These are phyloP conservation scores for Suillus spraguei DNA, from an alignment of 768 basidiomycete genomes.

Conservation along the genomic window DNA sequence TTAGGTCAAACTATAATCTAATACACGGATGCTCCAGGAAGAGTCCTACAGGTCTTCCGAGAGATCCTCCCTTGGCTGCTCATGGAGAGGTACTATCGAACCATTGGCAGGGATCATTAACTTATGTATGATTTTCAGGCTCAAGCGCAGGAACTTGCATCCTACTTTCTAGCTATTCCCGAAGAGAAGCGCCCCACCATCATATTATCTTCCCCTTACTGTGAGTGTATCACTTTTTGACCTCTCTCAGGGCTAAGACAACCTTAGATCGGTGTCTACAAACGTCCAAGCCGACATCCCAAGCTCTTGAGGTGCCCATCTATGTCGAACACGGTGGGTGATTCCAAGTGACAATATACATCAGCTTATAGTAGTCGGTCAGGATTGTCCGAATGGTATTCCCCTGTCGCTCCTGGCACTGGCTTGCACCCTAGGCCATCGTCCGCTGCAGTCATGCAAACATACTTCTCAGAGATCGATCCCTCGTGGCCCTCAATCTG, in stretches of 20 bases:
- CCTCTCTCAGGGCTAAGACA: not conserved
- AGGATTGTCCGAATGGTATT: constrained; percentile 83
- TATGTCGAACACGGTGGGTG: constrained; percentile 74
- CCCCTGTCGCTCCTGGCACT: constrained; percentile 63
- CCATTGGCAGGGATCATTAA: not conserved
- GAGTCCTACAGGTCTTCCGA: constrained; percentile 64
- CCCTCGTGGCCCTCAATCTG: constrained; percentile 64
- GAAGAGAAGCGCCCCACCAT: constrained; percentile 69
- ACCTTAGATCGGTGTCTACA: constrained; percentile 82
- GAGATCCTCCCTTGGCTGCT: constrained; percentile 74
- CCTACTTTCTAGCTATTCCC: constrained; percentile 65
- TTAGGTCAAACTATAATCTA: constrained; percentile 6
- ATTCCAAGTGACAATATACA: not conserved
- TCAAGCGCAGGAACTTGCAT: constrained; percentile 75
- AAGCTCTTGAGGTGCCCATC: constrained; percentile 65
- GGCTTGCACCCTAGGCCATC: constrained; percentile 79
- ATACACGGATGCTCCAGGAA: constrained; percentile 44
- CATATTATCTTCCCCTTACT: constrained; percentile 86
- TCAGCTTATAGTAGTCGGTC: not conserved
- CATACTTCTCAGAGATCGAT: constrained; percentile 58
- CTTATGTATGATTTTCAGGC: constrained; percentile 36
- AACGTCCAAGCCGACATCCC: constrained; percentile 67
- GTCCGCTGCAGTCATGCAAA: constrained; percentile 51
- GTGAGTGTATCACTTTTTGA: constrained; percentile 38
- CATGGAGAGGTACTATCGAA: constrained; percentile 58